A percentile compares a stretch with the other conserved stretches of the same genome.
These are phyloP conservation scores for Nicotiana paniculata DNA, from an alignment of 257 asterid species.

Conservation along the genomic window DNA sequence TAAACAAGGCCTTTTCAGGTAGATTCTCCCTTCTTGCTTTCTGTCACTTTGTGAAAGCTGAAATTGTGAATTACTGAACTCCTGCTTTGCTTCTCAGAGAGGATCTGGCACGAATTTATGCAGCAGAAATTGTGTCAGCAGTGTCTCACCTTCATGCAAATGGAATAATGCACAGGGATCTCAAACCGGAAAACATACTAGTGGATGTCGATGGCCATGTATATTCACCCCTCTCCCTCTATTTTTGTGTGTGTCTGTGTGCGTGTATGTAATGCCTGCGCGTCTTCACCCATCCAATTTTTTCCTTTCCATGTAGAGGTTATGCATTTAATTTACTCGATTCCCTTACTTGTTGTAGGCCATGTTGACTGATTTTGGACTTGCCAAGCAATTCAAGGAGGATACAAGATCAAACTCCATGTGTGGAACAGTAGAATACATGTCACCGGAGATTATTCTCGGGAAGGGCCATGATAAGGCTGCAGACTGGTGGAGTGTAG, in stretches of 20 bases:
- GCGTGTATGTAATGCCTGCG: background rate
- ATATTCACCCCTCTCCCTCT: constrained; percentile 1
- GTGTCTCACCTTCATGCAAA: constrained; percentile 64
- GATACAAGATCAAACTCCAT: constrained; percentile 48
- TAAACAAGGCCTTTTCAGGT: constrained; percentile 69
- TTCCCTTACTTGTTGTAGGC: constrained; percentile 13
- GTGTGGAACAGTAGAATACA: constrained; percentile 68
- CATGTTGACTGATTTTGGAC: constrained; percentile 51
- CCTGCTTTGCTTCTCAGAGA: constrained; percentile 33
- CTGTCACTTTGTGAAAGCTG: background rate
- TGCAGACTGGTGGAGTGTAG: constrained; percentile 71
- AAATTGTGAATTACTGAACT: constrained; percentile 8
- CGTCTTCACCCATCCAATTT: background rate
- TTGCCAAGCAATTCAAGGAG: constrained; percentile 50
- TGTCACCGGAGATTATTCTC: constrained; percentile 63
- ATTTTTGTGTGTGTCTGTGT: background rate
- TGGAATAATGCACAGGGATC: constrained; percentile 65
- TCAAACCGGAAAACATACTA: constrained; percentile 61
- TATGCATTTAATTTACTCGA: constrained; percentile 28
- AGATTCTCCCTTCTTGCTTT: constrained; percentile 5
- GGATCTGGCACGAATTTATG: constrained; percentile 51
- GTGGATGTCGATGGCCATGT: constrained; percentile 77
- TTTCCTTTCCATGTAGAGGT: background rate
- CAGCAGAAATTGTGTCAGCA: constrained; percentile 56
- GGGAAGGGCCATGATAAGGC: constrained; percentile 73